Percentiles rank a stretch among this genome's conserved stretches.
Evolutionary conservation across 2,329 filamentous ascomycete genomes (phyloP).

Genomic region (Reticulascus tulasneorum): DNA sequence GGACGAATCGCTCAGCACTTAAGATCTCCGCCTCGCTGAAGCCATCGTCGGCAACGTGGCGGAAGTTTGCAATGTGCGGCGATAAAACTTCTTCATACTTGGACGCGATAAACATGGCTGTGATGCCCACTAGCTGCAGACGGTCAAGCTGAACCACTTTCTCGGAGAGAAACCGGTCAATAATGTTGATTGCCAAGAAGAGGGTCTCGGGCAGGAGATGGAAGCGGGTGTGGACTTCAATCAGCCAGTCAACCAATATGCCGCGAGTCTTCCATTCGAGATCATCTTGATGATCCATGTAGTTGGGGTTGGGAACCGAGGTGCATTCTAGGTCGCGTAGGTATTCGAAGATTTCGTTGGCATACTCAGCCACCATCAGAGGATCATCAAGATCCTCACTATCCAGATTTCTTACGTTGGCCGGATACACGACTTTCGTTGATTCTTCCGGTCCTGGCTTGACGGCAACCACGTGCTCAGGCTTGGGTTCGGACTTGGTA

Average conservation of each 20-base stretch:
- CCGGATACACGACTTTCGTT: constrained; percentile 16
- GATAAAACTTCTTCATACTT: constrained; percentile 99
- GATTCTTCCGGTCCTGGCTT: constrained; percentile 17
- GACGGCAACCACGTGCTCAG: constrained; percentile 1
- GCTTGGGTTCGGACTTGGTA: constrained; percentile 23
- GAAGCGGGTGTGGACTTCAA: constrained; percentile 97
- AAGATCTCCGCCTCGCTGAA: constrained; percentile 95
- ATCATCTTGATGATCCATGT: constrained; percentile 93
- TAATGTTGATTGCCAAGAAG: constrained; percentile 96
- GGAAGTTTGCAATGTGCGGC: constrained; percentile 95
- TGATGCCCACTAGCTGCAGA: constrained; percentile 93
- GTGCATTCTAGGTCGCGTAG: constrained; percentile 79
- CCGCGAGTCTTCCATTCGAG: constrained; percentile 98
- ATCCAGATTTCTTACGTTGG: constrained; percentile 65
- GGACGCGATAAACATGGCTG: constrained; percentile 98
- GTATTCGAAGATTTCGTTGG: constrained; percentile 96
- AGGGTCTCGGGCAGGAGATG: constrained; percentile 92
- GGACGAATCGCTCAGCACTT: constrained; percentile 92
- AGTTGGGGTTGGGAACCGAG: constrained; percentile 79
- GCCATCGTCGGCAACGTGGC: constrained; percentile 92
- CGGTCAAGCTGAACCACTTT: constrained; percentile 96
- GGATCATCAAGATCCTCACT: constrained; percentile 88
- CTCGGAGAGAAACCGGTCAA: constrained; percentile 92
- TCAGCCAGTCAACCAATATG: constrained; percentile 95
- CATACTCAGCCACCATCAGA: constrained; percentile 96